Conservation (phyloP, 139 green algal species). For the Coelastrella sp. region DNA sequence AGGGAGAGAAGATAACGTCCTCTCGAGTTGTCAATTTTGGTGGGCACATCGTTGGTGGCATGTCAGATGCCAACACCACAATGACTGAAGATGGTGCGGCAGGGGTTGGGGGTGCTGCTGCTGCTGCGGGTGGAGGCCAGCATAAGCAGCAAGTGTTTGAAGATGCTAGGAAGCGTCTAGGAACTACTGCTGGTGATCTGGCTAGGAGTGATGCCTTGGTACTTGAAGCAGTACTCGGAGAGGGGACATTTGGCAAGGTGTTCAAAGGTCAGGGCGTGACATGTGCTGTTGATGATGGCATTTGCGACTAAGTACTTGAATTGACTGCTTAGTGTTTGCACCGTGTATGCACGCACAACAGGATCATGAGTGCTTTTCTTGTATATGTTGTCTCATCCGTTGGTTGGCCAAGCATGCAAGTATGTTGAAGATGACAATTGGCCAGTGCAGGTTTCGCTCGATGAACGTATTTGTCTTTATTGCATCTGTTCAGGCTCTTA, state of each 20-base stretch:
- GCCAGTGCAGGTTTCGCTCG: no score
- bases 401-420: background rate
- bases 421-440: background rate
- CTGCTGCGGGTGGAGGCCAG: background rate
- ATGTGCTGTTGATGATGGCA: background rate
- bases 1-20: background rate
- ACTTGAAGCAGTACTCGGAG: slow-evolving; percentile 42
- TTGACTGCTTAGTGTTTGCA: background rate
- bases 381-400: background rate
- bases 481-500: background rate
- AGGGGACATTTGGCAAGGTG: slow-evolving; percentile 52
- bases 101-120: background rate
- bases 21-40: background rate
- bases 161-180: slow-evolving; percentile 31
- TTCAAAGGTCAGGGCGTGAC: slow-evolving; percentile 23
- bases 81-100: slow-evolving; percentile 21
- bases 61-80: background rate
- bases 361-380: background rate
- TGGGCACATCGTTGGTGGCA: background rate
- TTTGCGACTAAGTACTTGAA: background rate
- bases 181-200: slow-evolving; percentile 18
- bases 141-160: slow-evolving; percentile 43
- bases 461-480: no score
- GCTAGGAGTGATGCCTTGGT: slow-evolving; percentile 32
- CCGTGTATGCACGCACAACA: background rate